phyloP scores from a whole-genome alignment of 2,329 filamentous ascomycete species.

The Elsinoe perseae region DNA sequence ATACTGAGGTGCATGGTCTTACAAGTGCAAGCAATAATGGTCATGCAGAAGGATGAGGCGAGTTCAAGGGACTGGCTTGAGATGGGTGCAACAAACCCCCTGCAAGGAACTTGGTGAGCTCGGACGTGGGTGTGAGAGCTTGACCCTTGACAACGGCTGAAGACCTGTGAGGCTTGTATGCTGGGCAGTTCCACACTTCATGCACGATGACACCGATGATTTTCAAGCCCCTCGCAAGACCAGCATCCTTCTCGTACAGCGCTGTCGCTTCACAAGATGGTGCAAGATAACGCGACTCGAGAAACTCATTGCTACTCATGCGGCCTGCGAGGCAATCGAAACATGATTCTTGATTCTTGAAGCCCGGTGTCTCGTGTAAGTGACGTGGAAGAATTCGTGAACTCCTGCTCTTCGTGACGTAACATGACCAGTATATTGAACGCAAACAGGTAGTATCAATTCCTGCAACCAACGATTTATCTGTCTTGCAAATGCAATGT shows the following conservation, averaged over 20 bases:
- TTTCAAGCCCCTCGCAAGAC: not conserved
- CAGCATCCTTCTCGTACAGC: not conserved
- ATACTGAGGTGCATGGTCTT: not conserved
- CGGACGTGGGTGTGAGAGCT: conserved; percentile 7
- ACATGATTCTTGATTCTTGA: not conserved
- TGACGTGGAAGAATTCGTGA: conserved; percentile 5
- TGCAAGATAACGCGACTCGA: conserved; percentile 5
- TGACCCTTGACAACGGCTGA: not conserved
- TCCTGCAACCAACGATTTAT: not conserved
- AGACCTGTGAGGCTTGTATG: not conserved
- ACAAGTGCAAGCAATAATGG: not conserved
- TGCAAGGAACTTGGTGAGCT: not conserved
- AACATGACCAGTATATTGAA: conserved; percentile 4
- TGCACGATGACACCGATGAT: conserved; percentile 1
- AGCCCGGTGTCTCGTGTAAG: not conserved
- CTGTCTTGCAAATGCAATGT: not conserved
- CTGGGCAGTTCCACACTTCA: not conserved
- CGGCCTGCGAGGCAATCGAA: not conserved
- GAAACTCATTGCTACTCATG: not conserved
- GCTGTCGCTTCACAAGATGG: not conserved
- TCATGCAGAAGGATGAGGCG: not conserved
- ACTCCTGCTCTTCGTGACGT: conserved; percentile 10
- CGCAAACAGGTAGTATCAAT: conserved; percentile 5
- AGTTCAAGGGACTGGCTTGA: not conserved
- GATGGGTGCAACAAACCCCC: not conserved